A percentile compares a stretch with the other conserved stretches of the same genome.
phyloP scores from a whole-genome alignment of 2,329 filamentous ascomycete species.

The Cercospora sp. region DNA sequence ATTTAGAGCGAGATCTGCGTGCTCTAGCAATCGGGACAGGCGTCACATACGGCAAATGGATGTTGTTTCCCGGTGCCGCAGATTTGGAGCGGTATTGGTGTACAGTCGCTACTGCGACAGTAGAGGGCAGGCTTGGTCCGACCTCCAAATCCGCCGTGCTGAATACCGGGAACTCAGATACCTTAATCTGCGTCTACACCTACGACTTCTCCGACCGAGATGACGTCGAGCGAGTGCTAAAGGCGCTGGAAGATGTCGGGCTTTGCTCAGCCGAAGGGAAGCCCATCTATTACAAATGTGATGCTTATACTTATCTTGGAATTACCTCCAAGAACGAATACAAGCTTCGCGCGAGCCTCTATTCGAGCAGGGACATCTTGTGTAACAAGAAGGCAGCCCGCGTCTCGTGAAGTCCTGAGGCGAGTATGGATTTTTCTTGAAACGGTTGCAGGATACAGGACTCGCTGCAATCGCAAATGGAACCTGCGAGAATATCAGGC shows the following conservation, averaged over 20 bases:
- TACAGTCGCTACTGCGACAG: constrained; percentile 65
- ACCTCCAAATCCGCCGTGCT: constrained; percentile 70
- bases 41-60: constrained; percentile 73
- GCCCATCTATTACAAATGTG: constrained; percentile 76
- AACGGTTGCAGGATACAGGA: background rate
- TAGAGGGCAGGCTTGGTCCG: constrained; percentile 68
- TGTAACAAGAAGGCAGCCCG: constrained; percentile 22
- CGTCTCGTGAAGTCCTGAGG: constrained; percentile 23
- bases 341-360: constrained; percentile 46
- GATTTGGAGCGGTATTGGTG: constrained; percentile 66
- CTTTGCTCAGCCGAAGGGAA: constrained; percentile 51
- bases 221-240: constrained; percentile 69
- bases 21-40: constrained; percentile 59
- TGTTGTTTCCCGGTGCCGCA: constrained; percentile 62
- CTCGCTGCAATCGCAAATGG: background rate
- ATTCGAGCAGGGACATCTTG: constrained; percentile 42
- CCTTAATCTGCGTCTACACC: constrained; percentile 76
- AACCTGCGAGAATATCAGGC: background rate
- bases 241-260: constrained; percentile 59
- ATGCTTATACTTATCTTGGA: constrained; percentile 54
- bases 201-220: constrained; percentile 67
- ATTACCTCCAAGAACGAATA: constrained; percentile 44
- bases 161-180: constrained; percentile 39
- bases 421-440: background rate
- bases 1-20: constrained; percentile 57